Percentiles rank a stretch among this genome's conserved stretches.
These are phyloP conservation scores for Cornus kousa DNA, from an alignment of 148 eudicot species.

Conservation along the genomic window DNA sequence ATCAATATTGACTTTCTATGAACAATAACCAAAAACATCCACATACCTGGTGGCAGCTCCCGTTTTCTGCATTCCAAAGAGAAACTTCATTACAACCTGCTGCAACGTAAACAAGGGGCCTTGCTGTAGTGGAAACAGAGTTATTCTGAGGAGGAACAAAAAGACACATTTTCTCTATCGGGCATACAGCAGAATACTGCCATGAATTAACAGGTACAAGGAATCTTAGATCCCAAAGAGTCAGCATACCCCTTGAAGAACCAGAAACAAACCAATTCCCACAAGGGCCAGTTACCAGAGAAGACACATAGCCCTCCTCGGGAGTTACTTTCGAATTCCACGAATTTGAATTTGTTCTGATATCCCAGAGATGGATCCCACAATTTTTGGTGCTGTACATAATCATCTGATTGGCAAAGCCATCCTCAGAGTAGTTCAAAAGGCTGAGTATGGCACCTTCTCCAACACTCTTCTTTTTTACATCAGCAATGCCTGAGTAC, in stretches of 20 bases:
- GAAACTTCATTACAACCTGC: constrained; percentile 97
- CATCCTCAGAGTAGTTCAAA: constrained; percentile 66
- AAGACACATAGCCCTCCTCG: constrained; percentile 83
- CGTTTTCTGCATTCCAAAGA: constrained; percentile 98
- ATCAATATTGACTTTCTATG: background rate
- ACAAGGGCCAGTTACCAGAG: constrained; percentile 73
- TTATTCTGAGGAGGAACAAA: constrained; percentile 73
- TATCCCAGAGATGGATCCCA: constrained; percentile 90
- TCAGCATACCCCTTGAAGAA: constrained; percentile 90
- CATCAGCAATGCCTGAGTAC: constrained; percentile 88
- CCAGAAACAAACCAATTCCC: constrained; percentile 99
- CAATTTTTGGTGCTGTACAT: constrained; percentile 87
- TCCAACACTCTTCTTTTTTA: constrained; percentile 58
- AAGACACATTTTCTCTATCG: constrained; percentile 82
- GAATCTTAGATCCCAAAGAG: constrained; percentile 95
- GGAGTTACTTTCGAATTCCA: constrained; percentile 76
- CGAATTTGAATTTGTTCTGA: constrained; percentile 57
- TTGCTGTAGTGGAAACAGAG: constrained; percentile 65
- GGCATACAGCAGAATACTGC: constrained; percentile 78
- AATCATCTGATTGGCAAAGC: constrained; percentile 55
- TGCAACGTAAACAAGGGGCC: constrained; percentile 97
- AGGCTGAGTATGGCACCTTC: constrained; percentile 88
- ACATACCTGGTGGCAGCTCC: constrained; percentile 96
- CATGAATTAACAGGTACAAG: constrained; percentile 86
- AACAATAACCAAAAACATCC: background rate